A percentile compares a stretch with the other conserved stretches of the same genome.
These are phyloP conservation scores for Cucurbita ficifolia DNA, from an alignment of 306 rosid species.

Conservation along the genomic window DNA sequence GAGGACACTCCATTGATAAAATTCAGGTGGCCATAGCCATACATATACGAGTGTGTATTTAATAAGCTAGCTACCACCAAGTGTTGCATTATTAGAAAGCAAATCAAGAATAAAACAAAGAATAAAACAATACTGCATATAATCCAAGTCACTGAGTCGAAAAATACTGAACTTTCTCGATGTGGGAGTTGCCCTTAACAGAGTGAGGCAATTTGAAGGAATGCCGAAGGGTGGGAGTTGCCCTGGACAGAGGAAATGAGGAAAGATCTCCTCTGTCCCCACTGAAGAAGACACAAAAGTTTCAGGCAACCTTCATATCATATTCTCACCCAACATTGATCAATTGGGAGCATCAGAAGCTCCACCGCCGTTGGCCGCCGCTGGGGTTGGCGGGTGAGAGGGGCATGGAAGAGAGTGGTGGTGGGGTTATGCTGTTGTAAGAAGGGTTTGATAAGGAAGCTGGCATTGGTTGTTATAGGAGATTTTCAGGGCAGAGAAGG, in stretches of 20 bases:
- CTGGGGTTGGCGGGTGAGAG: slow-evolving; percentile 18
- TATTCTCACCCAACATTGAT: not conserved
- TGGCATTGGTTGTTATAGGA: slow-evolving; percentile 45
- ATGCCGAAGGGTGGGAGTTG: slow-evolving; percentile 98
- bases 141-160: not conserved
- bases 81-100: not conserved
- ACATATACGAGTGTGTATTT: not conserved
- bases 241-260: slow-evolving; percentile 45
- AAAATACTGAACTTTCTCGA: slow-evolving; percentile 10
- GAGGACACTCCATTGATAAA: not conserved
- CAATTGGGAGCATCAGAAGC: slow-evolving; percentile 2
- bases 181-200: slow-evolving; percentile 7
- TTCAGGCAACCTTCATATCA: not conserved
- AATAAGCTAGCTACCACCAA: not conserved
- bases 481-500: slow-evolving; percentile 25
- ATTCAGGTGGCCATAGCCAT: not conserved
- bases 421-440: slow-evolving; percentile 17
- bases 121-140: not conserved
- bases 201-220: slow-evolving; percentile 16
- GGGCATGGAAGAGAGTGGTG: slow-evolving; percentile 10
- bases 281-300: slow-evolving; percentile 12
- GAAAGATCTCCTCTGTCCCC: slow-evolving; percentile 8
- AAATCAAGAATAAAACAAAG: slow-evolving; percentile 1
- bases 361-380: slow-evolving; percentile 16
- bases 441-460: slow-evolving; percentile 35